Conservation (phyloP, 2,329 filamentous ascomycete genomes). For the Orbilia blumenaviensis region DNA sequence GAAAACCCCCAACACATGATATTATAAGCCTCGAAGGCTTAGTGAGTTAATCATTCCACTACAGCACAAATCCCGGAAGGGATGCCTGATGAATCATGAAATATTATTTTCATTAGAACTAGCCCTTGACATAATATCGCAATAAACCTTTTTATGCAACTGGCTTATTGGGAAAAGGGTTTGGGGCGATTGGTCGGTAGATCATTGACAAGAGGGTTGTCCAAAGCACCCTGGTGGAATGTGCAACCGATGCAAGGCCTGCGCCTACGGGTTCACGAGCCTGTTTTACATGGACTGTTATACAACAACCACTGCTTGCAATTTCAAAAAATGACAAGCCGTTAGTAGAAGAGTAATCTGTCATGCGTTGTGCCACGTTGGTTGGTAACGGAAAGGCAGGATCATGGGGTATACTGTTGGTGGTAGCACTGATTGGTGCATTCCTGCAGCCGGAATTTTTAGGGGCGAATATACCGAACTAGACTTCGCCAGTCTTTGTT, state of each 20-base stretch:
- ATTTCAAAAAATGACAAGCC: neutral
- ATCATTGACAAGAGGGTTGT: neutral
- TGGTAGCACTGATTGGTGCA: neutral
- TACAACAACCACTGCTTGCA: neutral
- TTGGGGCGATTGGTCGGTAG: neutral
- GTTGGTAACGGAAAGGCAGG: neutral
- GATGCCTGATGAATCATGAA: neutral
- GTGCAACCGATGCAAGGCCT: conserved; percentile 13
- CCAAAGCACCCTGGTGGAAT: conserved; percentile 2
- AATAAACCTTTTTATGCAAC: neutral
- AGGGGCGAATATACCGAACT: too few relatives aligned
- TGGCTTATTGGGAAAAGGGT: neutral
- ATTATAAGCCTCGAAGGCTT: conserved; percentile 13
- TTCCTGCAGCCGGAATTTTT: neutral
- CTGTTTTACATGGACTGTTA: neutral
- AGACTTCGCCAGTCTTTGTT: neutral
- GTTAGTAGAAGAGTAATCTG: neutral
- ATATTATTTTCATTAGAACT: neutral
- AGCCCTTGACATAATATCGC: neutral
- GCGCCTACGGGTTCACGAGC: conserved; percentile 12
- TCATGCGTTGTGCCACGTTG: neutral
- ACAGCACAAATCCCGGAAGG: conserved; percentile 8
- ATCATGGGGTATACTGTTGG: neutral
- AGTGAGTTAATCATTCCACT: conserved; percentile 7
- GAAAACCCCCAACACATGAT: conserved; percentile 20